These are phyloP conservation scores for Trichophyton schoenleinii DNA, from an alignment of 2,329 filamentous ascomycete species.

Conservation along the genomic window DNA sequence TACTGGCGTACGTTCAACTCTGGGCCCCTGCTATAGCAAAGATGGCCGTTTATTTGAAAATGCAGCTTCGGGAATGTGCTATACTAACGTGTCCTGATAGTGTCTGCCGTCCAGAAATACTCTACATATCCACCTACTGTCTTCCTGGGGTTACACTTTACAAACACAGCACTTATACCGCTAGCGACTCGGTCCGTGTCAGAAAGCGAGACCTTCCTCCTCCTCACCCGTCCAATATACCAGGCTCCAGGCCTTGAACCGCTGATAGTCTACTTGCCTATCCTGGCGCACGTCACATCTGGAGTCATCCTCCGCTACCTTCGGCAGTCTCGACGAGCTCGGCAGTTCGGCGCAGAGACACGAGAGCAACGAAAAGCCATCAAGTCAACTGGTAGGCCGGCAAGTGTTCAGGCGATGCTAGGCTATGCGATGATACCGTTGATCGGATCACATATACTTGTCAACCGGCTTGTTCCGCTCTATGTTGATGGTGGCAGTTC, in stretches of 20 bases:
- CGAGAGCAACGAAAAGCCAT: conserved; percentile 33
- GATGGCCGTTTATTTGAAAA: background rate
- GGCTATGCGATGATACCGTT: conserved; percentile 60
- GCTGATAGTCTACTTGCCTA: conserved; percentile 61
- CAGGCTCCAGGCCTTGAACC: conserved; percentile 72
- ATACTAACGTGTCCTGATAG: conserved; percentile 28
- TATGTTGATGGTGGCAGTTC: conserved; percentile 70
- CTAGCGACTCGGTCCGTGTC: conserved; percentile 59
- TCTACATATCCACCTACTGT: conserved; percentile 72
- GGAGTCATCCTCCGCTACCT: conserved; percentile 67
- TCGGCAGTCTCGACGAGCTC: conserved; percentile 56
- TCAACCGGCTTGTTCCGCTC: conserved; percentile 66
- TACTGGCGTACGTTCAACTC: conserved; percentile 53
- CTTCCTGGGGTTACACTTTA: conserved; percentile 64
- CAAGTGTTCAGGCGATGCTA: conserved; percentile 57
- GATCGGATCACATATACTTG: conserved; percentile 56
- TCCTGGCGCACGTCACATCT: conserved; percentile 62
- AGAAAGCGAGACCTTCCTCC: conserved; percentile 69
- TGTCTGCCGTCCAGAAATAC: conserved; percentile 70
- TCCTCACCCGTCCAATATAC: conserved; percentile 85
- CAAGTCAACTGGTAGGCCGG: conserved; percentile 36
- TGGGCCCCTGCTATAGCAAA: too few relatives aligned
- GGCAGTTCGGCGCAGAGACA: conserved; percentile 61
- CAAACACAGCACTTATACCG: conserved; percentile 71
- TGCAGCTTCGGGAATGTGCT: background rate